These are phyloP conservation scores for Cystofilobasidium ferigula DNA, from an alignment of 768 basidiomycete genomes.

Conservation along the genomic window DNA sequence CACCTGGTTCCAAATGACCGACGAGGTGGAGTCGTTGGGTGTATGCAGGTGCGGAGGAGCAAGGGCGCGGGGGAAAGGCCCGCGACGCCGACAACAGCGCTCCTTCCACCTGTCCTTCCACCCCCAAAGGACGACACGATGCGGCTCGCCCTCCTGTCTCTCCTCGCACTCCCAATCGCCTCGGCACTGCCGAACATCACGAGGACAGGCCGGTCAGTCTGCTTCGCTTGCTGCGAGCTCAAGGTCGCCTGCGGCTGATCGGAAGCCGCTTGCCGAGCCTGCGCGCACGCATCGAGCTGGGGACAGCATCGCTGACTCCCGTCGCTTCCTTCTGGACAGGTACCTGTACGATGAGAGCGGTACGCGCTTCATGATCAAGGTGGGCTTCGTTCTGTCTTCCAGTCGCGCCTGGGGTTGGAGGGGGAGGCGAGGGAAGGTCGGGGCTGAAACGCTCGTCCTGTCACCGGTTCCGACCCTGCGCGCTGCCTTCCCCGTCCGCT, in stretches of 20 bases:
- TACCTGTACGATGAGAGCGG: slow-evolving; percentile 72
- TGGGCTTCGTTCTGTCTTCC: slow-evolving; percentile 1
- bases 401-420: background rate
- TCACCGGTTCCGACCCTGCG: background rate
- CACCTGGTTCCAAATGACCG: no score
- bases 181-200: background rate
- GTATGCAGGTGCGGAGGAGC: no score
- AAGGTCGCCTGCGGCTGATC: slow-evolving; percentile 54
- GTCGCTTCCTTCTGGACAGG: slow-evolving; percentile 33
- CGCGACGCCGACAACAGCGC: no score
- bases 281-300: background rate
- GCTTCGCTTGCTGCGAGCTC: background rate
- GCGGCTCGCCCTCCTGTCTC: no score
- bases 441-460: background rate
- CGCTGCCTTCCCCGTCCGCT: background rate
- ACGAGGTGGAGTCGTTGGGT: no score
- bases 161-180: background rate
- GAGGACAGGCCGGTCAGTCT: background rate
- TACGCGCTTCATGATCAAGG: slow-evolving; percentile 71
- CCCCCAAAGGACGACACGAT: no score
- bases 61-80: no score
- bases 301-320: no score
- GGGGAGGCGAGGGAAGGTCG: background rate
- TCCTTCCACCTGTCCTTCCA: no score
- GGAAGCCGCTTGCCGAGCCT: slow-evolving; percentile 40